Evolutionary conservation across 176 grass and related monocot genomes (phyloP).

Genomic region (Poa annua): DNA sequence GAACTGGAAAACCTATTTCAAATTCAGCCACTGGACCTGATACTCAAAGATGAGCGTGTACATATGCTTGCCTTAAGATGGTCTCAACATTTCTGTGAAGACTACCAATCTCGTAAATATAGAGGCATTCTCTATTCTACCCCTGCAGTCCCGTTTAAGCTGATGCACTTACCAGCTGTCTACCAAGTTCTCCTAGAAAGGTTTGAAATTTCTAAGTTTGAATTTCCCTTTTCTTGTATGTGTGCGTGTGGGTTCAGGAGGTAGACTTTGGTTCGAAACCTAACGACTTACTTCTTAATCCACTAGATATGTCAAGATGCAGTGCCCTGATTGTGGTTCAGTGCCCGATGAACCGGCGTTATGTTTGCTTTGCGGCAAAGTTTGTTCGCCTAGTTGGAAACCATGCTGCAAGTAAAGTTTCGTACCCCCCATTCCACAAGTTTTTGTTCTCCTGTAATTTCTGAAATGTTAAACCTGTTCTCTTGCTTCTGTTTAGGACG

Average conservation of each 20-base stretch:
- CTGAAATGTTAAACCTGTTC: constrained; percentile 31
- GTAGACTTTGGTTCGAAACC: not conserved
- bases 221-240: not conserved
- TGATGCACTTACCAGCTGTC: constrained; percentile 84
- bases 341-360: constrained; percentile 93
- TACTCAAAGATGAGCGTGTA: constrained; percentile 77
- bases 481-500: constrained; percentile 52
- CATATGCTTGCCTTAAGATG: constrained; percentile 73
- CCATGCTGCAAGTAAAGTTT: constrained; percentile 82
- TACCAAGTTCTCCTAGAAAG: constrained; percentile 87
- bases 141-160: constrained; percentile 80
- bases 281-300: constrained; percentile 3
- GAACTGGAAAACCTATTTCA: constrained; percentile 87
- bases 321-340: constrained; percentile 70
- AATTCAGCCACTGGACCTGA: constrained; percentile 67
- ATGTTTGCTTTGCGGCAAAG: constrained; percentile 88
- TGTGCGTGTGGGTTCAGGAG: not conserved
- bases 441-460: constrained; percentile 27
- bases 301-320: constrained; percentile 84
- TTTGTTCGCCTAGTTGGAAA: constrained; percentile 91
- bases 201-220: constrained; percentile 42
- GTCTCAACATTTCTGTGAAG: constrained; percentile 87
- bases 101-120: constrained; percentile 59
- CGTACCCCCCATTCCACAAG: constrained; percentile 4
- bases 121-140: constrained; percentile 62